Conservation (phyloP, 2,329 filamentous ascomycete genomes). For the Talaromyces atroroseus region DNA sequence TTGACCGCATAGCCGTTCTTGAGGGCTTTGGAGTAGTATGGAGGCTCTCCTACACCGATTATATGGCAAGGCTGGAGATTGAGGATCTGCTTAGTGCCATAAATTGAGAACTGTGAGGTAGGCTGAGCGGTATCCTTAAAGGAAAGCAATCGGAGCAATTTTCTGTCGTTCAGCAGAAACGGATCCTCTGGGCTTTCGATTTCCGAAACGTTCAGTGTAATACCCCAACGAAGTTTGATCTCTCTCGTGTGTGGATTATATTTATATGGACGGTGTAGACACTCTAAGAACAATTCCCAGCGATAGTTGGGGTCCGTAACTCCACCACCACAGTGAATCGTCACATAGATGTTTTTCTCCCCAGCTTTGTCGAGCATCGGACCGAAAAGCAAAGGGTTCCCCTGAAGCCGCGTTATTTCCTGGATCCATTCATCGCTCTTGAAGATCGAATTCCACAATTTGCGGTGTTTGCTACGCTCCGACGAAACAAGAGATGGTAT, state of each 20-base stretch:
- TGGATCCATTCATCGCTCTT: neutral
- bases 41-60: conserved; percentile 1
- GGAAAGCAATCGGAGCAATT: neutral
- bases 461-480: neutral
- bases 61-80: neutral
- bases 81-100: neutral
- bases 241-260: neutral
- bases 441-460: conserved; percentile 3
- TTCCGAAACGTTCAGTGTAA: neutral
- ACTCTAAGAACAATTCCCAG: neutral
- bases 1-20: neutral
- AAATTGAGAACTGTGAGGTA: neutral
- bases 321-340: too few relatives aligned
- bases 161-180: neutral
- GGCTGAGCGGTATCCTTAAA: neutral
- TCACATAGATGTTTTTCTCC: too few relatives aligned
- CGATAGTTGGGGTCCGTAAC: neutral
- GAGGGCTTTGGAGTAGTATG: neutral
- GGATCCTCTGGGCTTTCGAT: conserved; percentile 2
- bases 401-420: conserved; percentile 1
- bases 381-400: neutral
- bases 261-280: neutral
- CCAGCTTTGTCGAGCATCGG: too few relatives aligned
- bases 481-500: too few relatives aligned
- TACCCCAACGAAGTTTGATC: conserved; percentile 1